Percentiles rank a stretch among this genome's conserved stretches.
Conservation (phyloP, 2,329 filamentous ascomycete genomes). For the Elsinoe arachidis region DNA sequence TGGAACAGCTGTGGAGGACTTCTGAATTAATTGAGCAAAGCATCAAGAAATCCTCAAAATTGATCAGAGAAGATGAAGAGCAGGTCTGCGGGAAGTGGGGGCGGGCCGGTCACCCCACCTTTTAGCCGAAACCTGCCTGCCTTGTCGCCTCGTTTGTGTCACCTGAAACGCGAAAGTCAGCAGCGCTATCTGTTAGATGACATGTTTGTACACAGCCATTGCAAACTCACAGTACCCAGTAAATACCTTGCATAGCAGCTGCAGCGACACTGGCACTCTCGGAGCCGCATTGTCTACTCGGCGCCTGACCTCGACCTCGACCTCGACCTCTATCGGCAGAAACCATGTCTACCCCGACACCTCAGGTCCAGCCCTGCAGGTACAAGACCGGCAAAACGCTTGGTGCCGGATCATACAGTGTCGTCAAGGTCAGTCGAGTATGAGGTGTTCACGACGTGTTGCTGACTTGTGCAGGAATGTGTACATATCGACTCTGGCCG, state of each 20-base stretch:
- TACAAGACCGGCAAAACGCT: conserved; percentile 99
- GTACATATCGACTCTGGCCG: conserved; percentile 96
- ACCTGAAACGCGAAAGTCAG: neutral
- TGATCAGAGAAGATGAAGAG: neutral
- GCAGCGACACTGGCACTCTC: neutral
- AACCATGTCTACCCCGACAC: conserved; percentile 18
- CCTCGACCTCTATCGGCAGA: neutral
- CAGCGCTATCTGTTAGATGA: neutral
- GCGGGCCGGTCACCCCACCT: neutral
- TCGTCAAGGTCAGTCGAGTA: conserved; percentile 56
- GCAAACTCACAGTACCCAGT: neutral
- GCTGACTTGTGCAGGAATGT: conserved; percentile 52
- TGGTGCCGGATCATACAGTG: conserved; percentile 92
- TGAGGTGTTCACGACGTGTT: no score
- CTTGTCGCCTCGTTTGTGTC: neutral
- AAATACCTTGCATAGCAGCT: neutral
- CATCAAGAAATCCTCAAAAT: neutral
- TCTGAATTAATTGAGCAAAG: no score
- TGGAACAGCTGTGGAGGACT: no score
- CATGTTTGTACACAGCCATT: neutral
- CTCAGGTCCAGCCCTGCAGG: conserved; percentile 81
- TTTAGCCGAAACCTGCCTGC: neutral
- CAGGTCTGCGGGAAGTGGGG: neutral
- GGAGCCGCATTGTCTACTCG: neutral
- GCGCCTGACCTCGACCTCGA: neutral